Evolutionary conservation across 83 land plant genomes (phyloP).

Genomic region (Larix sibirica): DNA sequence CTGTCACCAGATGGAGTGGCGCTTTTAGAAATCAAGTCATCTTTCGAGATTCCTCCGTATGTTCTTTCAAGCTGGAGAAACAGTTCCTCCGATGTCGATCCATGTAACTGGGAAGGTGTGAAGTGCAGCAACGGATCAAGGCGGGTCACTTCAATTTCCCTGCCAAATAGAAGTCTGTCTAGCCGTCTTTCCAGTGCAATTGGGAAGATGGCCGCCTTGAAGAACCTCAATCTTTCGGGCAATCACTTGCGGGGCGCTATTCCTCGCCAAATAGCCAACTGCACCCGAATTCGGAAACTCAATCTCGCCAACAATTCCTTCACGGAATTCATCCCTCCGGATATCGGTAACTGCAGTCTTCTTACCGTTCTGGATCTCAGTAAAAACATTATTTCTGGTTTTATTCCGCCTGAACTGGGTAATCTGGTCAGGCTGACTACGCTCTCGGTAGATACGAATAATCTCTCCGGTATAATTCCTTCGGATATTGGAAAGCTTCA

Average conservation of each 20-base stretch:
- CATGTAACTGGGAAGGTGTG: not conserved
- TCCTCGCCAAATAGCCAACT: not conserved
- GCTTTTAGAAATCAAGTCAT: no score
- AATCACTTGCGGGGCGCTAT: not conserved
- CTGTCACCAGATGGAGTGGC: no score
- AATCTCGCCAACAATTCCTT: not conserved
- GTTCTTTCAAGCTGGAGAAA: not conserved
- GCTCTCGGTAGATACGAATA: not conserved
- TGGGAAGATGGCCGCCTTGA: not conserved
- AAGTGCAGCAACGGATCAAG: not conserved
- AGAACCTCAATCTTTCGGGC: not conserved
- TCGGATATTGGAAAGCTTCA: not conserved
- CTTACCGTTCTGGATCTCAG: not conserved
- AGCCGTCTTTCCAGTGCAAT: not conserved
- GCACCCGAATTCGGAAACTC: not conserved
- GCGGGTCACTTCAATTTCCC: not conserved
- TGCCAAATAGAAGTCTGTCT: not conserved
- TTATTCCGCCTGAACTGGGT: not conserved
- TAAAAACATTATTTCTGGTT: not conserved
- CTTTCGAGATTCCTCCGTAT: not conserved
- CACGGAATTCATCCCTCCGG: not conserved
- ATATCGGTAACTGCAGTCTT: not conserved
- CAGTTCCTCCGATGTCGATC: not conserved
- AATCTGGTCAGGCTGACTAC: not conserved
- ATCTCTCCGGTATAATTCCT: not conserved